Evolutionary conservation across 2,329 filamentous ascomycete species (phyloP), one percentile per base, ranked within the genome.

Genomic region (Raffaelea albimanens): DNA sequence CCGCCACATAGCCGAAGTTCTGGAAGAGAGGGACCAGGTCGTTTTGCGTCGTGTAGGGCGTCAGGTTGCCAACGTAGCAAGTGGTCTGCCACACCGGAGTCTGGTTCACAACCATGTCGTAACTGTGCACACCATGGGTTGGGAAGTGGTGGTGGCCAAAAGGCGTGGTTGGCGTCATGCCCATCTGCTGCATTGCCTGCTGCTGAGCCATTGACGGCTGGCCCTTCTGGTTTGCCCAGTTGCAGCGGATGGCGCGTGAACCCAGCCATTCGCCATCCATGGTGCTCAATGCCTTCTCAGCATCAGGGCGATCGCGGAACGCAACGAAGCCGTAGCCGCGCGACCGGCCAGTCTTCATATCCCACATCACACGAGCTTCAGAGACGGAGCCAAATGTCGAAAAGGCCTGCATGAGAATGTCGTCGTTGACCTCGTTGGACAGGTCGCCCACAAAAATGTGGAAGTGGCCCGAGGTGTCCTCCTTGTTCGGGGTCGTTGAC

Each of bases 171-270:
- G 93, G 93, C 22, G 91, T 95, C 85, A 98, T 90, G 63, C 93
- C 93, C 87, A 97, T 95, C 50, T 89, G 85, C 53, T 85, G 85
- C 88, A 98, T 93, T 34, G 89, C 88, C 67, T 95, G 88, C 69
- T 97, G 93, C 70, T 98, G 91, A 43, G 90, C 89, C 66, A 97
- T 96, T 2, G 93, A 97, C 48, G 93, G 93, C 63, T 98, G 93
- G n/a, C 93, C 93, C 75, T 98, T 98, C 64, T 98, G 93, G 72
- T 98, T 98, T 52, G 93, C 93, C 93, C 93, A 98, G 75, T 98
- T 98, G 78, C 91, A 97, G 58, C 93, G 90, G 62, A 98, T 98
- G 38, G 93, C 93, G 55, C 93, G 87, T 59, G 93, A 97, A 47
- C 93, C 93, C 45, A 98, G 83, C 93, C 93, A 98, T 71, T 98